Percentiles rank a stretch among this genome's conserved stretches.
These are phyloP conservation scores for Eucalyptus sideroxylon DNA, from an alignment of 345 rosid species.

Conservation along the genomic window DNA sequence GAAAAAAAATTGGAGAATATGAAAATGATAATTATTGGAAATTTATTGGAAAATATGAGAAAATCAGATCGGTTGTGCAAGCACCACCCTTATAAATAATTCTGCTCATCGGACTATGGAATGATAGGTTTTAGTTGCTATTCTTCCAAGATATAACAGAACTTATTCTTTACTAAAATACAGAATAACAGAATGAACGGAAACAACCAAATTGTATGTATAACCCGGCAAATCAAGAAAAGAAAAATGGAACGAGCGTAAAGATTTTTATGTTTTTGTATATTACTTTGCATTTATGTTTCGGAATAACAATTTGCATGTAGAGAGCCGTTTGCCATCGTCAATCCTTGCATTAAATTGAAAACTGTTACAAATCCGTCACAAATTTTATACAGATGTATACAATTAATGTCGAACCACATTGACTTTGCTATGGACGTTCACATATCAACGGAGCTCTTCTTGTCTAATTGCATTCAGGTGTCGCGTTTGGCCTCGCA, in stretches of 20 bases:
- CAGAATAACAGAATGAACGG: too few species aligned
- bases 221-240: background rate
- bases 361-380: background rate
- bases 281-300: background rate
- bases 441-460: background rate
- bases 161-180: too few species aligned
- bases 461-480: background rate
- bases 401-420: background rate
- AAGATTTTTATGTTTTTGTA: background rate
- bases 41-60: background rate
- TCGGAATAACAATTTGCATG: background rate
- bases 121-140: background rate
- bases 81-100: background rate
- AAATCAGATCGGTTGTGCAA: accelerated
- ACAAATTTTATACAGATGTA: too few species aligned
- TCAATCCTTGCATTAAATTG: background rate
- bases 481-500: background rate
- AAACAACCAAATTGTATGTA: too few species aligned
- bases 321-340: background rate
- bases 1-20: background rate
- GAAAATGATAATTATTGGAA: background rate
- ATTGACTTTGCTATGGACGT: background rate
- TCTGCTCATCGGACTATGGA: too few species aligned
- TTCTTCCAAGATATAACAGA: background rate
- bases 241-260: background rate